A percentile compares a stretch with the other conserved stretches of the same genome.
phyloP scores from a whole-genome alignment of 306 rosid species.

The Quercus wislizeni region DNA sequence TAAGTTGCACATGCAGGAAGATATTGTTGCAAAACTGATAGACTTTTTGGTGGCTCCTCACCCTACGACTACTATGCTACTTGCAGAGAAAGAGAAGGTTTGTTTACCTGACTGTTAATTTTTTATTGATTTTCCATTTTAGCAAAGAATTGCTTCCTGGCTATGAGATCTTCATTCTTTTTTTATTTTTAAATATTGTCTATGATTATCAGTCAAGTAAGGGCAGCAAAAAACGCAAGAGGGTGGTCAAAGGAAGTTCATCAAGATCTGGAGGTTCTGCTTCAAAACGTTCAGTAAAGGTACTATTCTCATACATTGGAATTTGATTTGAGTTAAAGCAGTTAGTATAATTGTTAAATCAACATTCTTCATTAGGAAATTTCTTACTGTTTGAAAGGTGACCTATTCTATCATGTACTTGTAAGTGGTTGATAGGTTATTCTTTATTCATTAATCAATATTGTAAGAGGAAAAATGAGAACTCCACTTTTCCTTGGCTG shows the following conservation, averaged over 20 bases:
- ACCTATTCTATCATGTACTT: background rate
- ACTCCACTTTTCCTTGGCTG: background rate
- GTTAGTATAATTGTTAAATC: background rate
- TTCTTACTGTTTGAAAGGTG: background rate
- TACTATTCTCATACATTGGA: slow-evolving; percentile 25
- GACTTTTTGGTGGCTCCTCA: slow-evolving; percentile 89
- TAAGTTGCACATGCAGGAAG: slow-evolving; percentile 59
- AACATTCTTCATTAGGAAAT: background rate
- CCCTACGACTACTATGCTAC: slow-evolving; percentile 62
- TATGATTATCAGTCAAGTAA: slow-evolving; percentile 48
- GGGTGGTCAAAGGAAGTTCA: slow-evolving; percentile 50
- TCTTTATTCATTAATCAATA: background rate
- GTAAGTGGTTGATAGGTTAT: background rate
- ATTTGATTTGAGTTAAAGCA: slow-evolving; percentile 17
- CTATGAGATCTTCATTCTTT: slow-evolving; percentile 7
- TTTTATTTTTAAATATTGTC: background rate
- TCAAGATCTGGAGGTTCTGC: slow-evolving; percentile 48
- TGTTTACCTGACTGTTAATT: background rate
- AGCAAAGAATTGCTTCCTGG: background rate
- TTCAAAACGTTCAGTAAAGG: slow-evolving; percentile 71
- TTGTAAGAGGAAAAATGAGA: background rate
- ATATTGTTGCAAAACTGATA: slow-evolving; percentile 65
- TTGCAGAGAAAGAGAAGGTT: slow-evolving; percentile 85
- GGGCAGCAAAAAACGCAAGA: slow-evolving; percentile 75
- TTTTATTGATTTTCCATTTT: background rate